A percentile compares a stretch with the other conserved stretches of the same genome.
Conservation (phyloP, 192 early-diverging fungal species). For the Geranomyces michiganensis region DNA sequence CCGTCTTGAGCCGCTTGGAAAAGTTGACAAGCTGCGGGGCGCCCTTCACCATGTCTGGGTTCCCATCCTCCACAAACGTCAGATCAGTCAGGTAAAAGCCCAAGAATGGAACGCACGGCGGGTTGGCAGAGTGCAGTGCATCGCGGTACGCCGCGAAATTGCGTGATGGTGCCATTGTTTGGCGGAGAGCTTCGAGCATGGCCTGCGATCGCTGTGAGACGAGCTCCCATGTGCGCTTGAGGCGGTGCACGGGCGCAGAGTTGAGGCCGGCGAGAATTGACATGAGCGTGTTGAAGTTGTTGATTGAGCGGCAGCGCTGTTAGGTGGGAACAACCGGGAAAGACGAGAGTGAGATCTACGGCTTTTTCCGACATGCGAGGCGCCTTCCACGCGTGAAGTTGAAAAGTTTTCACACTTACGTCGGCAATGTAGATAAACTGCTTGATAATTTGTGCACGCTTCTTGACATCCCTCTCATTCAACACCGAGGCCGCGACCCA, state of each 20-base stretch:
- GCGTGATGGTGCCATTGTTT: slow-evolving; percentile 75
- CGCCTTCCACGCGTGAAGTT: neutral
- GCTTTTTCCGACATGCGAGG: slow-evolving; percentile 13
- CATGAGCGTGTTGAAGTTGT: slow-evolving; percentile 95
- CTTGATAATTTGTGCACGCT: slow-evolving; percentile 46
- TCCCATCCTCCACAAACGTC: slow-evolving; percentile 90
- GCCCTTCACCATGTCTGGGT: slow-evolving; percentile 63
- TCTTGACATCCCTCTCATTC: slow-evolving; percentile 60
- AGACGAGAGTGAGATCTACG: neutral
- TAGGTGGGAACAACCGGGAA: slow-evolving; percentile 1
- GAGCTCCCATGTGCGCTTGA: slow-evolving; percentile 89
- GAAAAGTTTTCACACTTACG: slow-evolving; percentile 34
- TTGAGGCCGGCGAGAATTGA: slow-evolving; percentile 89
- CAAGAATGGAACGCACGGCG: slow-evolving; percentile 71
- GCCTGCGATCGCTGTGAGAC: slow-evolving; percentile 27
- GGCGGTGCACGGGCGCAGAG: slow-evolving; percentile 82
- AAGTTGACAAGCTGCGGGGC: slow-evolving; percentile 82
- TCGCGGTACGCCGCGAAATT: slow-evolving; percentile 86
- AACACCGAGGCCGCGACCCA: slow-evolving; percentile 90
- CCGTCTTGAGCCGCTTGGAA: slow-evolving; percentile 82
- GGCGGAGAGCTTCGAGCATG: slow-evolving; percentile 61
- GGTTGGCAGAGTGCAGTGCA: slow-evolving; percentile 75
- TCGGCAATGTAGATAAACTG: slow-evolving; percentile 59
- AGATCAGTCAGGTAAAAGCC: slow-evolving; percentile 86
- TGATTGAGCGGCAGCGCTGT: slow-evolving; percentile 75